phyloP scores from a whole-genome alignment of 306 rosid species.

The Dryas drummondii region DNA sequence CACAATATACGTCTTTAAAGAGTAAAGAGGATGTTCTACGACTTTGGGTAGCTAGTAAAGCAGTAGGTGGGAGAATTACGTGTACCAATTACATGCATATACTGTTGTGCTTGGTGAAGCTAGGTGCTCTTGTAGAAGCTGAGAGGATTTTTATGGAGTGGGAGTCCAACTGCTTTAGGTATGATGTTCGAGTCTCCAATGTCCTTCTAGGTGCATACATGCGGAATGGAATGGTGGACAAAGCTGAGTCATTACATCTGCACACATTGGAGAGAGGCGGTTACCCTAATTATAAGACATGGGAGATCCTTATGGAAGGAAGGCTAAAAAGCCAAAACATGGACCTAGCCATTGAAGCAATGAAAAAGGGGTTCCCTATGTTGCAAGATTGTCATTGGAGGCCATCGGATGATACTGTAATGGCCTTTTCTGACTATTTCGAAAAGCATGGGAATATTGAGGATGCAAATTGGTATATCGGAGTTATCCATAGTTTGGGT shows the following conservation, averaged over 20 bases:
- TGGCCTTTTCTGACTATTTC: constrained; percentile 54
- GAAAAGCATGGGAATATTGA: constrained; percentile 51
- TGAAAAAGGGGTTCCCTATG: constrained; percentile 53
- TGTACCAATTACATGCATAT: constrained; percentile 76
- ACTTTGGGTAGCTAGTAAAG: constrained; percentile 69
- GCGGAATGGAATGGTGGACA: constrained; percentile 64
- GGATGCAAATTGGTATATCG: constrained; percentile 43
- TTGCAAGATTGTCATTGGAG: constrained; percentile 62
- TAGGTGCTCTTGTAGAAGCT: constrained; percentile 59
- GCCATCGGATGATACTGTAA: constrained; percentile 44
- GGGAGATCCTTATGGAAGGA: constrained; percentile 92
- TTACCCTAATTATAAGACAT: constrained; percentile 77
- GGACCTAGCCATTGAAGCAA: constrained; percentile 56
- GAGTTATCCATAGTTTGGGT: constrained; percentile 39
- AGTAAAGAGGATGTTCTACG: constrained; percentile 62
- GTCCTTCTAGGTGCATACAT: constrained; percentile 85
- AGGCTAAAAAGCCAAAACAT: constrained; percentile 47
- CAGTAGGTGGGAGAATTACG: constrained; percentile 55
- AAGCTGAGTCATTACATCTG: constrained; percentile 69
- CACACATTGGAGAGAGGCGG: constrained; percentile 74
- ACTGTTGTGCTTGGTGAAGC: constrained; percentile 63
- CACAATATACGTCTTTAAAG: constrained; percentile 61
- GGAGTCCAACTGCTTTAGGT: constrained; percentile 59
- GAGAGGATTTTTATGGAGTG: constrained; percentile 65
- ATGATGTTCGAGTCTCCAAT: constrained; percentile 76